Percentiles rank a stretch among this genome's conserved stretches.
Conservation (phyloP, 1,284 basidiomycete genomes). For the Pascua sp. region DNA sequence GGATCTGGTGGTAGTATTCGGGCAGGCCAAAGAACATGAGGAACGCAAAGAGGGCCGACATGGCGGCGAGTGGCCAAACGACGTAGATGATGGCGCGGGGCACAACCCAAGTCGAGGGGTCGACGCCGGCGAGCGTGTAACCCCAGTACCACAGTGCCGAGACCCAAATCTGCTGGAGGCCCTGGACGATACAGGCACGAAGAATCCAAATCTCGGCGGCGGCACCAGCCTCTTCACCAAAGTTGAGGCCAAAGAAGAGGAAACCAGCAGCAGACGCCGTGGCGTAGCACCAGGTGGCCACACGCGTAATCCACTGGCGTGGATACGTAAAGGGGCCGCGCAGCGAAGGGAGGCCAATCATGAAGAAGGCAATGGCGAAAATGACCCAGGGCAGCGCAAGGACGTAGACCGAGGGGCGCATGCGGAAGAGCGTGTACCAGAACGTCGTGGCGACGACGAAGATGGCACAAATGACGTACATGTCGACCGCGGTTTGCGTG, state of each 20-base stretch:
- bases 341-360: slow-evolving; percentile 81
- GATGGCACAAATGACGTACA: slow-evolving; percentile 82
- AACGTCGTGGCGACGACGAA: slow-evolving; percentile 78
- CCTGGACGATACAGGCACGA: slow-evolving; percentile 84
- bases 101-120: slow-evolving; percentile 40
- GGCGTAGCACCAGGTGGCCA: slow-evolving; percentile 82
- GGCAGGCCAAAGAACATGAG: slow-evolving; percentile 79
- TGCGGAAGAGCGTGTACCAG: slow-evolving; percentile 86
- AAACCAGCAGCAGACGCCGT: slow-evolving; percentile 83
- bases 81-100: slow-evolving; percentile 59
- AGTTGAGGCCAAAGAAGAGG: slow-evolving; percentile 89
- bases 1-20: slow-evolving; percentile 60
- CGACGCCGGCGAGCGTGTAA: slow-evolving; percentile 61
- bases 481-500: slow-evolving; percentile 70
- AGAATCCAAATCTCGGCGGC: slow-evolving; percentile 87
- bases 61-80: slow-evolving; percentile 73
- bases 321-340: slow-evolving; percentile 60
- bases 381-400: slow-evolving; percentile 82
- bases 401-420: slow-evolving; percentile 81
- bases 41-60: slow-evolving; percentile 72
- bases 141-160: slow-evolving; percentile 95
- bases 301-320: slow-evolving; percentile 65
- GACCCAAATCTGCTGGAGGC: slow-evolving; percentile 86
- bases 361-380: slow-evolving; percentile 81
- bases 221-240: slow-evolving; percentile 91